Evolutionary conservation across 352 stramenopile genomes (phyloP), one percentile per base, ranked within the genome.

Genomic region (Phytophthora pseudosyringae): DNA sequence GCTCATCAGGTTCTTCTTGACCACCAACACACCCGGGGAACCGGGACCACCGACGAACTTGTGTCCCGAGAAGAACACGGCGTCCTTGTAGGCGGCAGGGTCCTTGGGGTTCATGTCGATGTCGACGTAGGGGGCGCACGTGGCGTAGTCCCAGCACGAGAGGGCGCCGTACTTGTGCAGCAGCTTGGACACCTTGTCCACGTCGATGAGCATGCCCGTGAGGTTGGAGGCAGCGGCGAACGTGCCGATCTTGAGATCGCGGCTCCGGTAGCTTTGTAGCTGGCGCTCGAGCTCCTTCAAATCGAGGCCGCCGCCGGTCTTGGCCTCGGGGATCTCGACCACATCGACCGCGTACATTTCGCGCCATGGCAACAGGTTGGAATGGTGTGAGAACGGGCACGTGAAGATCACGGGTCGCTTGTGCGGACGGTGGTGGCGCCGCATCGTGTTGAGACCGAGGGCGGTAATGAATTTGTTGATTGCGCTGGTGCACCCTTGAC

Each of bases 371-470:
- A 99, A 71, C 28, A 99, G 66, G 75, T 99, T 99, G 18, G 94
- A 98, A 72, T 99, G 98, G 73, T 99, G 98, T 67, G 98, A 97
- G 53, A 98, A 98, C 9, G 97, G 97, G 36, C 94, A 86, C n/a
- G 94, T 91, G 46, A 98, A 94, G 38, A 98, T 89, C 6, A 98
- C 86, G 0, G 94, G 85, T 0, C 57, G 86, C 69, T 62, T 70
- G 59, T 48, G 49, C 3, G 41, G 58, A 18, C 64, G 69, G 51
- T 73, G 69, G 29, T 73, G 59, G 54, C 69, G 69, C 26, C 69
- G 59, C 64, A 73, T 73, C 41, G 64, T 70, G 21, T 83, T 66
- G 33, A 94, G 60, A 25, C 86, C 84, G 2, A 97, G 75, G 13
- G 84, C 76, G 36, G 66, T 70, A 31, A 97, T 82, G 38, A 97